phyloP scores from a whole-genome alignment of 495 filamentous ascomycete genomes.

The Penicillium egyptiacum region DNA sequence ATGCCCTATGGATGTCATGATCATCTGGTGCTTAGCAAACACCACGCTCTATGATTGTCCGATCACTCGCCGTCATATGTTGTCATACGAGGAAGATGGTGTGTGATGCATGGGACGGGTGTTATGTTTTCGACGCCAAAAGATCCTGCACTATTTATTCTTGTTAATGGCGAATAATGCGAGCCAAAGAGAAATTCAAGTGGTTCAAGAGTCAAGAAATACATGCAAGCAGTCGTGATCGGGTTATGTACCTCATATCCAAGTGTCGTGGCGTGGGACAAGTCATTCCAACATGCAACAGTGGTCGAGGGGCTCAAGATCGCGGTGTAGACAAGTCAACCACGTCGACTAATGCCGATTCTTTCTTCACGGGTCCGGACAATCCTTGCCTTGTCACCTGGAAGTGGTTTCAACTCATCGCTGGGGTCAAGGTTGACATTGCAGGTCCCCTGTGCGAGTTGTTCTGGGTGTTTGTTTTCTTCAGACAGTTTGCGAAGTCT shows the following conservation, averaged over 20 bases:
- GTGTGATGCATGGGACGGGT: neutral
- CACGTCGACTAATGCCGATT: conserved; percentile 42
- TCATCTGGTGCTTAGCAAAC: neutral
- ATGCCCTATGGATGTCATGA: neutral
- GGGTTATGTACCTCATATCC: conserved; percentile 1
- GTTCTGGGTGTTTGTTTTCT: conserved; percentile 26
- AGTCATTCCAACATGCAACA: neutral
- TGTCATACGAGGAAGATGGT: neutral
- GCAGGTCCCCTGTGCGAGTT: conserved; percentile 23
- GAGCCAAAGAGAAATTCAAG: neutral
- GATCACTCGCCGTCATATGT: neutral
- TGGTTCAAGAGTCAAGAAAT: neutral
- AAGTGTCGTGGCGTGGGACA: neutral
- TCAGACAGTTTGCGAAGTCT: conserved; percentile 35
- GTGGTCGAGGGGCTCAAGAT: neutral
- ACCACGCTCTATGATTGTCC: neutral
- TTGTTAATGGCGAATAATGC: neutral
- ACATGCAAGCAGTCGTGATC: neutral
- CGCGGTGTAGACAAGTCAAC: conserved; percentile 17
- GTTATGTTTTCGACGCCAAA: neutral
- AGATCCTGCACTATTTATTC: neutral
- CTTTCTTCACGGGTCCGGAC: conserved; percentile 52
- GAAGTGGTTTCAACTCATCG: conserved; percentile 58
- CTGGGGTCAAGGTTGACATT: conserved; percentile 51
- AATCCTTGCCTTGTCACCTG: conserved; percentile 52